These are phyloP conservation scores for Phyllosticta citribraziliensis DNA, from an alignment of 2,329 filamentous ascomycete species.

Conservation along the genomic window DNA sequence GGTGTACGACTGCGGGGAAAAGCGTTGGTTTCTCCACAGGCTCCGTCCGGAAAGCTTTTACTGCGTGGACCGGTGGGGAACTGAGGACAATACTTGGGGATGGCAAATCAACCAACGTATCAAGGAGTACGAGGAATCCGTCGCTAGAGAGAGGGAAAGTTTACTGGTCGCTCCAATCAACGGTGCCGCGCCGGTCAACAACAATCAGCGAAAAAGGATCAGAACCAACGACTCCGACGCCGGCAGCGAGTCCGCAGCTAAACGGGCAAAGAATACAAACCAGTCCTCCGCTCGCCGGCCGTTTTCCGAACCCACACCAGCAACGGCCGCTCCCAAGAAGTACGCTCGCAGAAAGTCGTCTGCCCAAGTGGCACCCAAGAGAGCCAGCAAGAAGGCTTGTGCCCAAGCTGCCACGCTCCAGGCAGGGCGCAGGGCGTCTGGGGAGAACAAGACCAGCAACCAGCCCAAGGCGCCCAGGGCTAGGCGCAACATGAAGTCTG, in stretches of 20 bases:
- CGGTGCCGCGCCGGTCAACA: background rate
- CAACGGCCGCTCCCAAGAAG: too few relatives aligned
- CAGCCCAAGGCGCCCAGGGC: too few relatives aligned
- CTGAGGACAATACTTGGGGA: too few relatives aligned
- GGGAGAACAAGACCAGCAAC: background rate
- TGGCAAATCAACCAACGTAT: background rate
- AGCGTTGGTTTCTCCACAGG: background rate
- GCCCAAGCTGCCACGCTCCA: too few relatives aligned
- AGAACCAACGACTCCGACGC: background rate
- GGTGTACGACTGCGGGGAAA: background rate
- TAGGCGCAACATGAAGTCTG: too few relatives aligned
- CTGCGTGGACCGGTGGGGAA: background rate
- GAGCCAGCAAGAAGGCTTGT: background rate
- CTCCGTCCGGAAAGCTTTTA: background rate
- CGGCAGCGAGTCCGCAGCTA: background rate
- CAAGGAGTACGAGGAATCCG: background rate
- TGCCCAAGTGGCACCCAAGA: too few relatives aligned
- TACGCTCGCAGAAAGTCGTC: too few relatives aligned
- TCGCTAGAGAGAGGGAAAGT: background rate
- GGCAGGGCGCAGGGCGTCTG: too few relatives aligned
- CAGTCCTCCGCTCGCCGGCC: background rate
- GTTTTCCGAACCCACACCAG: background rate
- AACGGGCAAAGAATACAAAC: background rate
- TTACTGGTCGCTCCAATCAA: background rate
- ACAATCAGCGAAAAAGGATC: background rate